Conservation (phyloP, 169 alveolate genomes). For the Eimeria brunetti region DNA sequence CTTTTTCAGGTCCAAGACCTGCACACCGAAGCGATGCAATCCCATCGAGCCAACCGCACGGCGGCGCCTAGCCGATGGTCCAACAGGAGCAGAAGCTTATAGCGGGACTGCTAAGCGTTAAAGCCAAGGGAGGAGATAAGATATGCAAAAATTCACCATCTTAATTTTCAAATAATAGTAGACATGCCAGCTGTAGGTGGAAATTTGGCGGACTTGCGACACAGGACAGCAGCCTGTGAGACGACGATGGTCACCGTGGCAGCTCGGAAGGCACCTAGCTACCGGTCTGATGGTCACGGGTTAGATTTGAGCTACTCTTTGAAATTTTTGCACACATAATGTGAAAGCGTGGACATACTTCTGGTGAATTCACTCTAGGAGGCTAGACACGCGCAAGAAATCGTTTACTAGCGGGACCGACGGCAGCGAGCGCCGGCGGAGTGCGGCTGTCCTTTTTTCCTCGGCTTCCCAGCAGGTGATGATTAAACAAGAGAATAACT, state of each 20-base stretch:
- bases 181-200: background rate
- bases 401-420: background rate
- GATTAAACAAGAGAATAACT: background rate
- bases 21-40: background rate
- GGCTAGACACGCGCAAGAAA: background rate
- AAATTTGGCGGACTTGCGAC: background rate
- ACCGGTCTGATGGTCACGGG: background rate
- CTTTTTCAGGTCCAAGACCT: background rate
- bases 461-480: background rate
- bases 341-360: background rate
- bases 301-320: background rate
- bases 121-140: background rate
- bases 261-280: background rate
- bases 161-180: background rate
- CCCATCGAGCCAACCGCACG: background rate
- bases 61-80: background rate
- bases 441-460: background rate
- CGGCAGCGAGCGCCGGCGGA: background rate
- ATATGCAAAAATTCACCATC: background rate
- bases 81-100: background rate
- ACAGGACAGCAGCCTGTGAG: background rate
- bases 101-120: background rate
- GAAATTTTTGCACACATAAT: background rate
- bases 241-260: constrained; percentile 30
- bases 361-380: background rate